Evolutionary conservation across 2,329 filamentous ascomycete species (phyloP).

Genomic region (Colletotrichum scovillei): DNA sequence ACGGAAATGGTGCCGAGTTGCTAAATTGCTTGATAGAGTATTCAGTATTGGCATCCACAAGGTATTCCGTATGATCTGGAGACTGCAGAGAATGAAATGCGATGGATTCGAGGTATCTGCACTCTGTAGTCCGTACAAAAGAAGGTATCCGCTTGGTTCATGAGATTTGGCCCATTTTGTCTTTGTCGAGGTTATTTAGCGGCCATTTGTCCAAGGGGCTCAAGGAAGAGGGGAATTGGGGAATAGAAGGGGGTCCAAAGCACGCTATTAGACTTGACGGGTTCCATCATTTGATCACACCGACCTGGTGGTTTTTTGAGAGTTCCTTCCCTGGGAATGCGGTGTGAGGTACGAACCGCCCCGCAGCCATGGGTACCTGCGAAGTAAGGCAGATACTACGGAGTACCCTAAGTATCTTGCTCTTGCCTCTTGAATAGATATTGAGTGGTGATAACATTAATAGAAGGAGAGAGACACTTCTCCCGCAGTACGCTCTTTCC

Average conservation of each 20-base stretch:
- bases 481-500: background rate
- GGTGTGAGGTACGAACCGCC: conserved; percentile 10
- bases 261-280: conserved; percentile 31
- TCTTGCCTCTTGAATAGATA: background rate
- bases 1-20: background rate
- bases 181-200: conserved; percentile 27
- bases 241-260: conserved; percentile 13
- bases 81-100: background rate
- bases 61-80: background rate
- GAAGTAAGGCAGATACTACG: background rate
- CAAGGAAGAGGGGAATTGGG: conserved; percentile 14
- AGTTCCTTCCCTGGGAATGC: background rate
- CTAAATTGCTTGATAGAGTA: background rate
- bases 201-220: conserved; percentile 11
- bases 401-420: background rate
- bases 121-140: too few species aligned
- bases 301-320: background rate
- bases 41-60: too few species aligned
- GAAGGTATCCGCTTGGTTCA: conserved; percentile 21
- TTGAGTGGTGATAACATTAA: background rate
- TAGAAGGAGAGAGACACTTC: background rate
- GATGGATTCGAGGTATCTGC: background rate
- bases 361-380: background rate
- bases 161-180: conserved; percentile 33
- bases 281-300: conserved; percentile 34